A percentile compares a stretch with the other conserved stretches of the same genome.
Conservation (phyloP, 345 rosid species). For the Barbarea vulgaris region DNA sequence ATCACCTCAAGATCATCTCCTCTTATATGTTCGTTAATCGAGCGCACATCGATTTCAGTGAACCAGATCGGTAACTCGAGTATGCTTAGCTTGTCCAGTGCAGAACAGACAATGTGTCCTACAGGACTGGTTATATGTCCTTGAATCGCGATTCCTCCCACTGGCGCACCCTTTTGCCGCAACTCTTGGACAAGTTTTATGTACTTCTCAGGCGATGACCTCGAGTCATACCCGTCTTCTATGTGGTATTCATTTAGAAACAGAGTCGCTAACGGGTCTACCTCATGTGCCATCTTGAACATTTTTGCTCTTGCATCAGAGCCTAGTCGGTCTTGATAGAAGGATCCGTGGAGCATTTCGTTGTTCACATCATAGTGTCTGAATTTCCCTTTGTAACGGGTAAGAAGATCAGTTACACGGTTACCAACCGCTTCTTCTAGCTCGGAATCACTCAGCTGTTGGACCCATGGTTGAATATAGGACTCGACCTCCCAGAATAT, state of each 20-base stretch:
- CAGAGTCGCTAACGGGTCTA: slow-evolving; percentile 71
- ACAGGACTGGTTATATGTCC: slow-evolving; percentile 88
- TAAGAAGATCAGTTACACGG: slow-evolving; percentile 71
- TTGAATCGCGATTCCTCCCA: slow-evolving; percentile 93
- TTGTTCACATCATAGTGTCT: slow-evolving; percentile 95
- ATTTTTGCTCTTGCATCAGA: slow-evolving; percentile 61
- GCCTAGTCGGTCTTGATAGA: slow-evolving; percentile 67
- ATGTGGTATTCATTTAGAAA: slow-evolving; percentile 91
- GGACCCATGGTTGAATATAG: slow-evolving; percentile 80
- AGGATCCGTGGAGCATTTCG: slow-evolving; percentile 96
- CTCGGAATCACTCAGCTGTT: slow-evolving; percentile 55
- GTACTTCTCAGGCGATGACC: slow-evolving; percentile 78
- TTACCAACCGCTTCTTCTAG: slow-evolving; percentile 65
- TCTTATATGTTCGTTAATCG: slow-evolving; percentile 70
- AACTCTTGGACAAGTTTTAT: slow-evolving; percentile 63
- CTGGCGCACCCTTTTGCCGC: slow-evolving; percentile 77
- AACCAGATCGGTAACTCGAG: slow-evolving; percentile 95
- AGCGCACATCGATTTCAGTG: slow-evolving; percentile 89
- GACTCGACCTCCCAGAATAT: slow-evolving; percentile 96
- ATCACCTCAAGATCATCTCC: slow-evolving; percentile 96
- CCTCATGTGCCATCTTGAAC: slow-evolving; percentile 72
- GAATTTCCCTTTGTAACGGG: slow-evolving; percentile 81
- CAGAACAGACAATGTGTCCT: slow-evolving; percentile 69
- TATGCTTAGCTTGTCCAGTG: slow-evolving; percentile 70
- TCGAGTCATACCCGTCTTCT: slow-evolving; percentile 81